Conservation (phyloP, 2,329 filamentous ascomycete genomes). For the Tolypocladium sp. region DNA sequence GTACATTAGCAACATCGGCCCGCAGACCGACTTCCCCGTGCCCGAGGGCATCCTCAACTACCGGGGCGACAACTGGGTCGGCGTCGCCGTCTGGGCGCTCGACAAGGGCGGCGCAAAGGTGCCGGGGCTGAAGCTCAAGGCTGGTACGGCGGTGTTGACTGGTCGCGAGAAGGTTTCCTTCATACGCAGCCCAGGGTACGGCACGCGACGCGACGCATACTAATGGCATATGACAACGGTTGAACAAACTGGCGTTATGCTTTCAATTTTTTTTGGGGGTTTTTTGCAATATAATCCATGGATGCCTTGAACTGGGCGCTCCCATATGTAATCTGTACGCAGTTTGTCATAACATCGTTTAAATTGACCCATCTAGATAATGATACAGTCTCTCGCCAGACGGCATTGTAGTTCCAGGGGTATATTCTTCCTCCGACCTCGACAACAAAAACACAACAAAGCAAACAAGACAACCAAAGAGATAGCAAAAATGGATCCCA, state of each 20-base stretch:
- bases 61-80: constrained; percentile 59
- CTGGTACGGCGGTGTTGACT: constrained; percentile 40
- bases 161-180: constrained; percentile 34
- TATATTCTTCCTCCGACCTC: background rate
- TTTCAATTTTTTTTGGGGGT: too few relatives aligned
- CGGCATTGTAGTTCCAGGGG: background rate
- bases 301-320: background rate
- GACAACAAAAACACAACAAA: background rate
- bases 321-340: background rate
- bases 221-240: constrained; percentile 12
- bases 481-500: background rate
- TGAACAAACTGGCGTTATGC: background rate
- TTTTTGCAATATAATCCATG: background rate
- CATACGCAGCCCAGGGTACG: constrained; percentile 36
- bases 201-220: constrained; percentile 39
- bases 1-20: constrained; percentile 61
- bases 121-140: constrained; percentile 39
- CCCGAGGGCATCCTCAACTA: constrained; percentile 67
- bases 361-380: background rate
- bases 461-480: background rate
- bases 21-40: constrained; percentile 62
- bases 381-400: background rate
- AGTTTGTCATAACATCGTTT: background rate
- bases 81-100: constrained; percentile 59
- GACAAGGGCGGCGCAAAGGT: constrained; percentile 48